Evolutionary conservation across 2,329 filamentous ascomycete genomes (phyloP), one percentile per base, ranked within the genome.

Genomic region (Calonectria crousiana): DNA sequence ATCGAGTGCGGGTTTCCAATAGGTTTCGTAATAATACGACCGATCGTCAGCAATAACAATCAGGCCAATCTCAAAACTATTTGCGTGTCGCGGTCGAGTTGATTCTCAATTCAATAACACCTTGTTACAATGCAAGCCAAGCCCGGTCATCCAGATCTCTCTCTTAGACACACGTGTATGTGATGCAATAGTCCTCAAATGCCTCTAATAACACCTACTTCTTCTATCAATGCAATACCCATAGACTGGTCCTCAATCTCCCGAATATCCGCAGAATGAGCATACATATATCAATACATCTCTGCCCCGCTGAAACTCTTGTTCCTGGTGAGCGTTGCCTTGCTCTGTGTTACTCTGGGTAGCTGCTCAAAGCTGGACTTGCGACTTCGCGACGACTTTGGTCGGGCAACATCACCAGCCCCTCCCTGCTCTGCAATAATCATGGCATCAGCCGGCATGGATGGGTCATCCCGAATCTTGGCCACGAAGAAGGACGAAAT

Each of bases 401-500:
- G 79, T 6, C 71, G 71, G 11, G 26, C 2, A 20, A 68, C 68
- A 30, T 71, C 86, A 60, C 82, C 77, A 74, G 86, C 88, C 65
- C 84, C 85, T 10, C 86, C 88, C 30, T 87, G 84, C 76, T 89
- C 88, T 1, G 84, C 84, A 20, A 85, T 84, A 10, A 82, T 81
- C 52, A 87, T 77, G n/a, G 81, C 82, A 68, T 87, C 86, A 2
- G 81, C 82, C 3, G 85, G 82, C 11, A 82, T 74, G 3, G 83
- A 82, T 20, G 85, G 80, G 56, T 93, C 91, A 79, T 96, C 94
- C 49, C 89, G 87, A 44, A 97, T 92, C 72, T 89, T 88, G 66
- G 89, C 87, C 14, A 95, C 93, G 81, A 96, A 90, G 78, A 90
- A 95, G 6, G 94, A 95, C 8, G 96, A 94, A 4, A 93, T 86